phyloP scores from a whole-genome alignment of 192 early-diverging fungal genomes.

The Entrophospora sp. region DNA sequence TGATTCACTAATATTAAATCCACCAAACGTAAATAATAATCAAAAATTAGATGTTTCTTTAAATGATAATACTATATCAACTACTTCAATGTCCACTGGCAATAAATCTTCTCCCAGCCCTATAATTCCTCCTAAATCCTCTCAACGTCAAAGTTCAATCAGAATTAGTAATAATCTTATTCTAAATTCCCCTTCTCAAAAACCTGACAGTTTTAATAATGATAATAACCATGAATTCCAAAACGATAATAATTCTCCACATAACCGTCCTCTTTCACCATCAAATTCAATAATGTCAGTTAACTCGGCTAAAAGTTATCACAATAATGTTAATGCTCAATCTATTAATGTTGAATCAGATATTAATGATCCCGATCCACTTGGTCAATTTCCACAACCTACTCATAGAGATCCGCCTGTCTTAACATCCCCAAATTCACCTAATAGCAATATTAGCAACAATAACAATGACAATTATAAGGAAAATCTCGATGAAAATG shows the following conservation, averaged over 20 bases:
- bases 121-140: neutral
- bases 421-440: neutral
- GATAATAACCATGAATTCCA: neutral
- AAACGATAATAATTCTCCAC: neutral
- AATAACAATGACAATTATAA: too few relatives aligned
- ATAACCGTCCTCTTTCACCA: neutral
- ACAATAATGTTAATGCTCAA: neutral
- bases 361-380: neutral
- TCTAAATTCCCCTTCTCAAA: neutral
- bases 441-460: neutral
- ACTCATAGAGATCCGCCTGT: neutral
- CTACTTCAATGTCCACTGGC: neutral
- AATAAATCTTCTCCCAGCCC: neutral
- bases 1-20: too few relatives aligned
- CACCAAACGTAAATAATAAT: too few relatives aligned
- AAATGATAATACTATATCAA: neutral
- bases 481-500: neutral
- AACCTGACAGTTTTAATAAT: neutral
- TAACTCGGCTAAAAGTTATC: neutral
- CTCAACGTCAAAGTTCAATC: neutral
- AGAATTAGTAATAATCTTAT: neutral
- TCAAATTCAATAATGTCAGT: slow-evolving; percentile 9
- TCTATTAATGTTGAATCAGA: neutral
- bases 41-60: too few relatives aligned
- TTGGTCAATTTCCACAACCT: neutral